Evolutionary conservation across 805 yeast genomes (phyloP).

Genomic region (Komagataella phaffii): DNA sequence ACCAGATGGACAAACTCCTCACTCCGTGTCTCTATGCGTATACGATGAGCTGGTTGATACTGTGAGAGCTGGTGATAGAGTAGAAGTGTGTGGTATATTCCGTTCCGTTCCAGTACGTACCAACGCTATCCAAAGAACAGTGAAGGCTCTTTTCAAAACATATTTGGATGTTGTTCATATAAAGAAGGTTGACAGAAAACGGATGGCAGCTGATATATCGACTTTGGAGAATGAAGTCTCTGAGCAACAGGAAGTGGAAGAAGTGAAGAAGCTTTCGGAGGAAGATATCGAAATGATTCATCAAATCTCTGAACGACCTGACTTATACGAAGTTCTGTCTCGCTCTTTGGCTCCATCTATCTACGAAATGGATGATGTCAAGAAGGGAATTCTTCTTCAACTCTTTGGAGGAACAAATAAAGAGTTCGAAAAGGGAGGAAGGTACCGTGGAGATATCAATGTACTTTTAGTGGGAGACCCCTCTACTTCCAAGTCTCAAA

Average conservation of each 20-base stretch:
- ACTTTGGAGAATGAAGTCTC: constrained; percentile 48
- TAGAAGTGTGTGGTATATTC: constrained; percentile 92
- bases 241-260: constrained; percentile 64
- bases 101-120: constrained; percentile 86
- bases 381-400: constrained; percentile 87
- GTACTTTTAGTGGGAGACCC: constrained; percentile 94
- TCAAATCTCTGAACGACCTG: constrained; percentile 51
- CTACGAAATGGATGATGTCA: constrained; percentile 92
- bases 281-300: constrained; percentile 58
- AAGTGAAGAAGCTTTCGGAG: constrained; percentile 51
- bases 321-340: constrained; percentile 74
- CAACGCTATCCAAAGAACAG: constrained; percentile 70
- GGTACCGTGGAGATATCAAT: constrained; percentile 93
- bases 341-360: constrained; percentile 95
- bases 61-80: constrained; percentile 92
- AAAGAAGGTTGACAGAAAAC: constrained; percentile 68
- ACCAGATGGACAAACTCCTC: constrained; percentile 98
- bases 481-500: constrained; percentile 91
- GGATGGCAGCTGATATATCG: constrained; percentile 70
- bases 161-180: constrained; percentile 91
- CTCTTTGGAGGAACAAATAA: constrained; percentile 94
- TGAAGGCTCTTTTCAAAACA: constrained; percentile 80
- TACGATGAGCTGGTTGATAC: constrained; percentile 93
- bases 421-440: constrained; percentile 77
- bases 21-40: constrained; percentile 83